Conservation (phyloP, 2,329 filamentous ascomycete genomes). For the Diaporthe sp. region DNA sequence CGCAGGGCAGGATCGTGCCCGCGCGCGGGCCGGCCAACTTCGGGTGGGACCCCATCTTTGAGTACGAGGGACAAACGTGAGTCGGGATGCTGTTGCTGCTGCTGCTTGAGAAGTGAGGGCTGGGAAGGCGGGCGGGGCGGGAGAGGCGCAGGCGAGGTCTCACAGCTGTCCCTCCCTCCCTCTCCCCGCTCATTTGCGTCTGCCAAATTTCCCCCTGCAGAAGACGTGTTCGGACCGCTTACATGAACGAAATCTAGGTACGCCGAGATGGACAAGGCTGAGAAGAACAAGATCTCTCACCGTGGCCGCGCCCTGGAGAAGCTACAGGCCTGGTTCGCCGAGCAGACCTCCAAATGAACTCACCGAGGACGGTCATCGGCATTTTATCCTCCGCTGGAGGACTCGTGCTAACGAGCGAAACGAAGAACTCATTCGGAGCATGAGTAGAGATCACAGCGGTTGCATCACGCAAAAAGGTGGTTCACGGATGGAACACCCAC, state of each 20-base stretch:
- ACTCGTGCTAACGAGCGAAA: no score
- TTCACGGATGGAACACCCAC: neutral
- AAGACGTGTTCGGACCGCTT: neutral
- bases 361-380: neutral
- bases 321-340: slow-evolving; percentile 83
- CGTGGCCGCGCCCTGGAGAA: slow-evolving; percentile 89
- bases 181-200: neutral
- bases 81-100: no score
- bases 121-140: no score
- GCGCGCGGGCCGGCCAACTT: slow-evolving; percentile 85
- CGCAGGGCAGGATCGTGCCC: slow-evolving; percentile 84
- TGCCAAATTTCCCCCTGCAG: neutral
- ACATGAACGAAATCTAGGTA: slow-evolving; percentile 62
- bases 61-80: slow-evolving; percentile 88
- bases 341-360: slow-evolving; percentile 46
- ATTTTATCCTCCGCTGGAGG: neutral
- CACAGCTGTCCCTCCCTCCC: neutral
- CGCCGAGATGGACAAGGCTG: slow-evolving; percentile 91
- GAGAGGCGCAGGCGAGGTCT: neutral
- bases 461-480: no score
- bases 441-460: neutral
- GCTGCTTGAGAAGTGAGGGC: no score
- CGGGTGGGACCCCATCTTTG: slow-evolving; percentile 97
- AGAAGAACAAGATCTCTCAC: slow-evolving; percentile 95
- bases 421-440: no score